Percentiles rank a stretch among this genome's conserved stretches.
Conservation (phyloP, 1,284 basidiomycete species). For the Rhodotorula sp. region DNA sequence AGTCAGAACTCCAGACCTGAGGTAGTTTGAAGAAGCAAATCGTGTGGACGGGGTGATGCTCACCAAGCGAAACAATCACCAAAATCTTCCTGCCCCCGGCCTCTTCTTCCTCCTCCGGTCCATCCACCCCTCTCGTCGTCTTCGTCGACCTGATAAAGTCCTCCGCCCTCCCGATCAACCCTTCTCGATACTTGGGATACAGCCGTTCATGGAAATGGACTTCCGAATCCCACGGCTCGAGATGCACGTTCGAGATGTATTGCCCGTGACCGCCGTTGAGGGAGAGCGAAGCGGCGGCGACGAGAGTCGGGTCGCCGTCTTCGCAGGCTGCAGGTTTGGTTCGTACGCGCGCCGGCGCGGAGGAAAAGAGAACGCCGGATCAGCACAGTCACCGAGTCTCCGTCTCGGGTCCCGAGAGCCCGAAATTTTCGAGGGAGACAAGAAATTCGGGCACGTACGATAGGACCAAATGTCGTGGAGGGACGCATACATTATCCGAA, state of each 20-base stretch:
- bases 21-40: neutral
- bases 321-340: slow-evolving; percentile 54
- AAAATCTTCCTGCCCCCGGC: slow-evolving; percentile 58
- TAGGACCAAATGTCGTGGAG: slow-evolving; percentile 70
- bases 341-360: no score
- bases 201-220: slow-evolving; percentile 73
- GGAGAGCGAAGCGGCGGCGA: slow-evolving; percentile 40
- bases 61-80: slow-evolving; percentile 72
- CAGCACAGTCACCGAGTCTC: neutral
- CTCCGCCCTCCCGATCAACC: slow-evolving; percentile 67
- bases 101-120: slow-evolving; percentile 49
- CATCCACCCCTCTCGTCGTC: slow-evolving; percentile 60
- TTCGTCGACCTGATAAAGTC: slow-evolving; percentile 69
- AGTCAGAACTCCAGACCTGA: neutral
- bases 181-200: slow-evolving; percentile 66
- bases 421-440: no score
- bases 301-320: slow-evolving; percentile 38
- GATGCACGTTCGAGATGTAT: slow-evolving; percentile 66
- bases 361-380: no score
- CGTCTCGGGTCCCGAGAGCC: neutral
- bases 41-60: slow-evolving; percentile 27
- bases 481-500: slow-evolving; percentile 80
- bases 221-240: slow-evolving; percentile 70
- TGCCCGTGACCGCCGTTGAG: slow-evolving; percentile 41
- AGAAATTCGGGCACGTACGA: slow-evolving; percentile 29